A percentile compares a stretch with the other conserved stretches of the same genome.
Conservation (phyloP, 805 yeast genomes). For the Cyberlindnera samutprakarnensis region DNA sequence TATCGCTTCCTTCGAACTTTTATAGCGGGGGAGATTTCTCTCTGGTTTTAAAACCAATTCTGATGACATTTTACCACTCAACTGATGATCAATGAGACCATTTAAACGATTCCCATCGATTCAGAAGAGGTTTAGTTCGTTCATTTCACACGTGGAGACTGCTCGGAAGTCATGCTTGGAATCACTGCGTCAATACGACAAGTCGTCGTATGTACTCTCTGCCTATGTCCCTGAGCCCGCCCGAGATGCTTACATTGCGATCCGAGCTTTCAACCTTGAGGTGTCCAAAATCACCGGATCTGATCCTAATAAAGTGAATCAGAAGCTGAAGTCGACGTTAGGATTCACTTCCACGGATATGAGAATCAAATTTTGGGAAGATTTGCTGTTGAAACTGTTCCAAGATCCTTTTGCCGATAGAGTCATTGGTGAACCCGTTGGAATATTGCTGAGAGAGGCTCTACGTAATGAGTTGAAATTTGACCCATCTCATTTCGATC, state of each 20-base stretch:
- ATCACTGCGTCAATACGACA: slow-evolving; percentile 31
- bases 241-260: slow-evolving; percentile 54
- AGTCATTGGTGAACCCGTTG: slow-evolving; percentile 55
- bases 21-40: too few species aligned
- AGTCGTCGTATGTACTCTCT: slow-evolving; percentile 57
- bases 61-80: too few species aligned
- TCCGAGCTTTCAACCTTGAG: slow-evolving; percentile 60
- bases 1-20: too few species aligned
- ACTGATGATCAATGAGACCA: too few species aligned
- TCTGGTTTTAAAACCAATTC: too few species aligned
- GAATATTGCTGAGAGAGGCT: slow-evolving; percentile 48
- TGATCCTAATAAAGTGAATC: slow-evolving; percentile 23
- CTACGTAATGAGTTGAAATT: slow-evolving; percentile 40
- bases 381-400: slow-evolving; percentile 42
- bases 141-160: slow-evolving; percentile 3
- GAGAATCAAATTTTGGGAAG: slow-evolving; percentile 72
- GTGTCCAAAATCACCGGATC: slow-evolving; percentile 36
- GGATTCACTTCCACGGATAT: slow-evolving; percentile 26
- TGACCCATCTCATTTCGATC: slow-evolving; percentile 48
- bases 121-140: too few species aligned
- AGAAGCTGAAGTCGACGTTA: slow-evolving; percentile 16
- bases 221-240: slow-evolving; percentile 64
- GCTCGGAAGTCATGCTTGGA: slow-evolving; percentile 7
- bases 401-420: slow-evolving; percentile 26
- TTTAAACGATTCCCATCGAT: too few species aligned